These are phyloP conservation scores for Penicillium aurantiogriseum DNA, from an alignment of 2,329 filamentous ascomycete species.

Conservation along the genomic window DNA sequence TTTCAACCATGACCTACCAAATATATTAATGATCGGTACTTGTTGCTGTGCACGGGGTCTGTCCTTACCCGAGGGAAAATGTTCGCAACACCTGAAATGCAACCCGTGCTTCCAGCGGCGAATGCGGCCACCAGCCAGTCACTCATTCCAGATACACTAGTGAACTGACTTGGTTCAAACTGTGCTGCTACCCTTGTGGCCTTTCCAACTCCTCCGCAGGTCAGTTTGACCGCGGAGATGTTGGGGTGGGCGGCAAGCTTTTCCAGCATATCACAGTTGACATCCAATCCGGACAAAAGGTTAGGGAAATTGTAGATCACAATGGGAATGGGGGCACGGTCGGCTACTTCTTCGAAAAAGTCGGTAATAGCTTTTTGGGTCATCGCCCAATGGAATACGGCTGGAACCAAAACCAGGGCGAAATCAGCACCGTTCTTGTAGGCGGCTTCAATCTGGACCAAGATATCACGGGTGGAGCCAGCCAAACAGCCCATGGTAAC, in stretches of 20 bases:
- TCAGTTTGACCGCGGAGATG: constrained; percentile 40
- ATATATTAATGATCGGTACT: not conserved
- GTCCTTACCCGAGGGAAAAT: constrained; percentile 53
- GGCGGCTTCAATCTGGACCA: constrained; percentile 63
- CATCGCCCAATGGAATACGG: constrained; percentile 69
- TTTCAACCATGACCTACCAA: constrained; percentile 42
- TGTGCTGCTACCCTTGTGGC: constrained; percentile 40
- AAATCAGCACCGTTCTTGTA: constrained; percentile 67
- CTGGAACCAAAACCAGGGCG: constrained; percentile 69
- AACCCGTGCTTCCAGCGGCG: constrained; percentile 58
- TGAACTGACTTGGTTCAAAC: constrained; percentile 38
- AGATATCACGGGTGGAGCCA: constrained; percentile 42
- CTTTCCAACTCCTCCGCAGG: constrained; percentile 43
- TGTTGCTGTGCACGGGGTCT: constrained; percentile 15
- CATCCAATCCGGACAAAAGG: constrained; percentile 44
- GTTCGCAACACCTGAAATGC: constrained; percentile 63
- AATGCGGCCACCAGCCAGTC: constrained; percentile 56
- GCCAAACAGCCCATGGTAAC: constrained; percentile 42
- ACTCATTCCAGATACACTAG: constrained; percentile 44
- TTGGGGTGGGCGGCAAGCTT: constrained; percentile 34
- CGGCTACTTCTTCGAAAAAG: constrained; percentile 64
- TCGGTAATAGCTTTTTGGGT: constrained; percentile 56
- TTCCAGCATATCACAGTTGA: constrained; percentile 42
- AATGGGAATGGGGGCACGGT: constrained; percentile 50
- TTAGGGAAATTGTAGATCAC: constrained; percentile 51